phyloP scores from a whole-genome alignment of 2,329 filamentous ascomycete species.

The Ceratocystis colombiana region DNA sequence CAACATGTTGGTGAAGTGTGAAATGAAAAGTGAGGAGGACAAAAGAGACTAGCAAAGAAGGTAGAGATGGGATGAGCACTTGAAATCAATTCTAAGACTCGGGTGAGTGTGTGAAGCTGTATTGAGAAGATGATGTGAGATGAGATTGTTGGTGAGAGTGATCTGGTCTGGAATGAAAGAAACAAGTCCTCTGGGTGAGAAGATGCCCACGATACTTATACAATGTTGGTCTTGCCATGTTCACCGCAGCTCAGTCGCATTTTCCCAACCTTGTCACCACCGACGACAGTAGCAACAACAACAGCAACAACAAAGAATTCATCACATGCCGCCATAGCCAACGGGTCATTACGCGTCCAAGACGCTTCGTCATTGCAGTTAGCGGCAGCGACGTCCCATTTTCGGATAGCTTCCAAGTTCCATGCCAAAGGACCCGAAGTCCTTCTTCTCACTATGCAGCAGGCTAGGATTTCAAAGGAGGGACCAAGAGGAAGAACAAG shows the following conservation, averaged over 20 bases:
- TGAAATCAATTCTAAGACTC: background rate
- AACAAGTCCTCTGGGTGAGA: background rate
- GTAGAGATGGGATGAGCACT: background rate
- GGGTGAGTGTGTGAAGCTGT: background rate
- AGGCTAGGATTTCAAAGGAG: background rate
- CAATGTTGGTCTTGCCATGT: background rate
- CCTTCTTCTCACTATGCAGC: background rate
- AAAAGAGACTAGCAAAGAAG: background rate
- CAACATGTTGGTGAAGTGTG: constrained; percentile 15
- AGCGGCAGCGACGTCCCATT: background rate
- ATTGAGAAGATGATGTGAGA: background rate
- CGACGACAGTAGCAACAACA: background rate
- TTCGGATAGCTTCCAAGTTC: background rate
- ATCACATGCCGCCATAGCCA: background rate
- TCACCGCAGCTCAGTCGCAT: background rate
- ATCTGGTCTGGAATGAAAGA: background rate
- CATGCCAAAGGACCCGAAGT: background rate
- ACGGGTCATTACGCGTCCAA: constrained; percentile 14
- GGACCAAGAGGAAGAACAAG: background rate
- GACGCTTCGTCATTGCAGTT: constrained; percentile 13
- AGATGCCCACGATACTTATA: constrained; percentile 20
- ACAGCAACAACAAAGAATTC: background rate
- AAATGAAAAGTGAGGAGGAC: background rate
- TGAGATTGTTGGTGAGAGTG: background rate
- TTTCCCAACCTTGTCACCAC: background rate